phyloP scores from a whole-genome alignment of 257 asterid species.

The Capsicum rhomboideum region DNA sequence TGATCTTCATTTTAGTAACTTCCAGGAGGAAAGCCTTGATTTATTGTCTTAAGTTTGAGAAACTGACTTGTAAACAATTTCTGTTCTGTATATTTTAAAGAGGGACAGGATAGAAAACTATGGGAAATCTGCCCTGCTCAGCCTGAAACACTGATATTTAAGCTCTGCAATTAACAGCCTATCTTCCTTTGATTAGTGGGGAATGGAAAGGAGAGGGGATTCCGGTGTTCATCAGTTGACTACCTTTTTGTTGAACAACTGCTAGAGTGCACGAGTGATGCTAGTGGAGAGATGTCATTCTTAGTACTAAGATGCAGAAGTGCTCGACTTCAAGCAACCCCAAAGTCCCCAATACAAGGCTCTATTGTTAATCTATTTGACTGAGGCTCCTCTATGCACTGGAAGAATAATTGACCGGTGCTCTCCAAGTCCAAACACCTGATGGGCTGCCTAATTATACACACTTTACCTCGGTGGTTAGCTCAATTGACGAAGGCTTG shows the following conservation, averaged over 20 bases:
- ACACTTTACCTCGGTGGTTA: too few species aligned
- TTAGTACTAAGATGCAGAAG: background rate
- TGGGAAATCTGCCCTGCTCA: background rate
- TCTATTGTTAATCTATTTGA: background rate
- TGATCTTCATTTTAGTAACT: background rate
- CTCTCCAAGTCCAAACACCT: too few species aligned
- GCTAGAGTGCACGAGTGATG: background rate
- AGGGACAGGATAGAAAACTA: background rate
- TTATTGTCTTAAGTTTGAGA: background rate
- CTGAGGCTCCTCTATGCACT: background rate
- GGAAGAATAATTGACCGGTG: too few species aligned
- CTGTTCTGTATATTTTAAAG: background rate
- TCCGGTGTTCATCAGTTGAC: background rate
- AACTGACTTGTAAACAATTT: background rate
- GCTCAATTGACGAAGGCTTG: too few species aligned
- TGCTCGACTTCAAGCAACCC: background rate
- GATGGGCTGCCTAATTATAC: too few species aligned
- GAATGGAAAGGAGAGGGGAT: background rate
- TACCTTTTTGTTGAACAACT: background rate
- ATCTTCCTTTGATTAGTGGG: background rate
- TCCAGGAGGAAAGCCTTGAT: background rate
- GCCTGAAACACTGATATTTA: background rate
- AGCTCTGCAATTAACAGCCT: background rate
- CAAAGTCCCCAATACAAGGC: background rate
- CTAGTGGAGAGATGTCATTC: background rate